Conservation (phyloP, 345 rosid genomes). For the Brassica incana region DNA sequence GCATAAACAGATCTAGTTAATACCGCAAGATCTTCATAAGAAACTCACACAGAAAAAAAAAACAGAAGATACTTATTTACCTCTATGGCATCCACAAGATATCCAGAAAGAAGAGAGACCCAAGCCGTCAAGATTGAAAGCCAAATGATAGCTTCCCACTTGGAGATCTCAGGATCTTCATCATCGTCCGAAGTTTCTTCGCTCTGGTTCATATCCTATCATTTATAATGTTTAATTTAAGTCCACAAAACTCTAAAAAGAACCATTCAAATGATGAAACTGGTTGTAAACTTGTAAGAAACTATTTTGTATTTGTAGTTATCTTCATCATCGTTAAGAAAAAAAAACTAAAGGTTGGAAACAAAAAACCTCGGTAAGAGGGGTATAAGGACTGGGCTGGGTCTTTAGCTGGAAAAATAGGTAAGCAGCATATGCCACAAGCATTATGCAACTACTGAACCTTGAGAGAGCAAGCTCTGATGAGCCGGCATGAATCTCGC, state of each 20-base stretch:
- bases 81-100: conserved; percentile 88
- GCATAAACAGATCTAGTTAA: not conserved
- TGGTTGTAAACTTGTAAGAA: conserved; percentile 4
- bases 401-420: conserved; percentile 78
- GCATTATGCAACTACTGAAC: conserved; percentile 95
- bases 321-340: not conserved
- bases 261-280: not conserved
- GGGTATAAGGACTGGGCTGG: conserved; percentile 51
- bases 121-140: conserved; percentile 82
- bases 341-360: not conserved
- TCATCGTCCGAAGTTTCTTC: conserved; percentile 47
- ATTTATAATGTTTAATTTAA: conserved; percentile 28
- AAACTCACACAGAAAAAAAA: not conserved
- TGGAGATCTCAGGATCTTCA: conserved; percentile 76
- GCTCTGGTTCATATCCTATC: conserved; percentile 58
- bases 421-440: conserved; percentile 79
- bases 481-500: conserved; percentile 80
- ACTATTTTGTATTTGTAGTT: not conserved
- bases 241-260: conserved; percentile 16
- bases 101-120: conserved; percentile 85
- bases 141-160: conserved; percentile 87
- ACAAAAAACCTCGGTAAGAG: conserved; percentile 60
- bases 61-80: conserved; percentile 32
- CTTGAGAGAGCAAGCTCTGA: conserved; percentile 94
- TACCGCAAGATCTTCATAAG: not conserved